Base-by-base conservation (phyloP, 257 asterid genomes). In the Ajuga chamaepitys region DNA sequence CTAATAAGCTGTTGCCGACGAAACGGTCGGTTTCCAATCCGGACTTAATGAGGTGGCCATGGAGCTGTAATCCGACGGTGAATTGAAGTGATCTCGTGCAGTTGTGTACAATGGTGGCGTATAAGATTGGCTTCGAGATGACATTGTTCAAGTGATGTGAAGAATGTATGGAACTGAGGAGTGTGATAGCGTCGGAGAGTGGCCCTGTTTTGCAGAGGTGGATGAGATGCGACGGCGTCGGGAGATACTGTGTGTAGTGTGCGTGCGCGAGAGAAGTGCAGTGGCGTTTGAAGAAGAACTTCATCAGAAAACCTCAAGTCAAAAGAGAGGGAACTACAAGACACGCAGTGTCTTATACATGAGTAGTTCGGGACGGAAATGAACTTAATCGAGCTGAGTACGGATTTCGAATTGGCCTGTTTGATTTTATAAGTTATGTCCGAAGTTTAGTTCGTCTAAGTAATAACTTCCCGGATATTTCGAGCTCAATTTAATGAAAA, bases 1-100 rank as follows among this genome's bases (percentile, higher is more conserved):
- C 76, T 18, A 93, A 78, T 16, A 89, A 74, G 76, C 86, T 86
- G 75, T 93, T 89, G 6, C 92, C 96, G 0, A 93, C 91, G 55
- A 79, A 87, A 0, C 96, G 92, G 62, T 93, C 96, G 0, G 80
- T 58, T 51, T 80, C 85, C 38, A 87, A 61, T 50, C 87, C 95
- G 12, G 88, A 65, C 57, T 89, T 89, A 37, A 86, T 72, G 76
- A 82, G 75, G 47, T 80, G 86, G 80, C 83, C 52, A 62, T 89
- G 97, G 66, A 93, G 79, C 71, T 93, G 99, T 64, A 86, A 78
- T 59, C 96, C 97, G 22, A 72, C 70, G 47, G 34, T 6, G 80
- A 81, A 79, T 38, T 77, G 70, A 0, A 28, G 53, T 1, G 82
- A 74, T 58, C 77, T 82, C 37, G 81, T 80, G 74, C 83, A 78